These are phyloP conservation scores for Stephanodiscus triporus DNA, from an alignment of 108 stramenopile species.

Conservation along the genomic window DNA sequence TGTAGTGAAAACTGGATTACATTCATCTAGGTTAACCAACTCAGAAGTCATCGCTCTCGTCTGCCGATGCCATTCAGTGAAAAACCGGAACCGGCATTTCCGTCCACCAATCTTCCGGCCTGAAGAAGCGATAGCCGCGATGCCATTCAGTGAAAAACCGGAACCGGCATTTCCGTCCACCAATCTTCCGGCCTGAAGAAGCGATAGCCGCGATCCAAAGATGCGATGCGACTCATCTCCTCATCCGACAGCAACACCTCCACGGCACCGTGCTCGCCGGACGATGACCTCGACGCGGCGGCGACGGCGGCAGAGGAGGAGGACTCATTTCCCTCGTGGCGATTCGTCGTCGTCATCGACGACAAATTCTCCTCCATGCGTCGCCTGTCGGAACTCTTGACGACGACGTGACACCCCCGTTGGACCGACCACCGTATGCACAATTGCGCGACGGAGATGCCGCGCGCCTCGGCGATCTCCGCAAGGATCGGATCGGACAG, in stretches of 20 bases:
- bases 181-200: slow-evolving; percentile 83
- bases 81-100: slow-evolving; percentile 54
- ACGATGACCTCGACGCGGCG: too few relatives aligned
- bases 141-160: neutral
- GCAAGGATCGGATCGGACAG: slow-evolving; percentile 60
- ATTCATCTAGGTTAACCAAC: too few relatives aligned
- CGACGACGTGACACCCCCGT: slow-evolving; percentile 62
- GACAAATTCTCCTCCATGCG: slow-evolving; percentile 63
- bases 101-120: slow-evolving; percentile 84
- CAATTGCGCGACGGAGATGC: slow-evolving; percentile 62
- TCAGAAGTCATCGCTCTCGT: too few relatives aligned
- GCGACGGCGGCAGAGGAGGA: too few relatives aligned
- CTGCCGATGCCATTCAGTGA: neutral
- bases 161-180: slow-evolving; percentile 73
- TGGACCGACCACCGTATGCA: slow-evolving; percentile 77
- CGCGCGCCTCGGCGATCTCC: slow-evolving; percentile 49
- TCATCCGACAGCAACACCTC: slow-evolving; percentile 33
- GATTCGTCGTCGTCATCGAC: neutral
- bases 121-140: slow-evolving; percentile 26
- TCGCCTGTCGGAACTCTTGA: slow-evolving; percentile 57
- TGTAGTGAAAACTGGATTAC: too few relatives aligned
- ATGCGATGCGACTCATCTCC: slow-evolving; percentile 64
- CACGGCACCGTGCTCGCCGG: too few relatives aligned
- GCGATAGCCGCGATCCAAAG: slow-evolving; percentile 65
- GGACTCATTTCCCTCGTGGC: too few relatives aligned